Conservation (phyloP, 2,329 filamentous ascomycete genomes). For the Chaetomium olivaceum region DNA sequence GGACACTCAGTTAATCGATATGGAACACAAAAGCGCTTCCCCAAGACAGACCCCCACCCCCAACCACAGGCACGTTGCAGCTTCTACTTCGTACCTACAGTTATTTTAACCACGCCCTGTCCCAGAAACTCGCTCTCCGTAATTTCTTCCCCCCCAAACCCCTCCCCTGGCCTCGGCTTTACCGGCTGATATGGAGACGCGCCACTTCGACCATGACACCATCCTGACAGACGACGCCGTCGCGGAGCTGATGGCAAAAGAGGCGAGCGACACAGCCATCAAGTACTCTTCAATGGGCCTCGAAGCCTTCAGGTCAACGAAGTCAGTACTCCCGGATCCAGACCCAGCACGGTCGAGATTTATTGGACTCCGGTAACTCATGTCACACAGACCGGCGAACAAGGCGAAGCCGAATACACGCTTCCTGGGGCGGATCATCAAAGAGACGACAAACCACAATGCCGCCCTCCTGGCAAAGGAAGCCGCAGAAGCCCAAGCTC, state of each 20-base stretch:
- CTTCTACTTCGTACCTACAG: background rate
- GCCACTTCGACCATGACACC: conserved; percentile 42
- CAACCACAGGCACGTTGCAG: background rate
- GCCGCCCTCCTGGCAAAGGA: conserved; percentile 81
- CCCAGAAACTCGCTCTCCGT: background rate
- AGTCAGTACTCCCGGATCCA: conserved; percentile 43
- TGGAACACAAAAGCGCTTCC: background rate
- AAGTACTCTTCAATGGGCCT: conserved; percentile 75
- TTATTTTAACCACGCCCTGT: background rate
- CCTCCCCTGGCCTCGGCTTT: background rate
- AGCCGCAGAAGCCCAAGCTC: conserved; percentile 71
- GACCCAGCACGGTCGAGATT: background rate
- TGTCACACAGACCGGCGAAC: conserved; percentile 56
- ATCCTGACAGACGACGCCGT: conserved; percentile 74
- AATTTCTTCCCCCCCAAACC: background rate
- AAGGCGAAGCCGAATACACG: conserved; percentile 88
- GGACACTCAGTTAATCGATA: too few relatives aligned
- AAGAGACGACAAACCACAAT: conserved; percentile 87
- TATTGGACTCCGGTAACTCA: conserved; percentile 11
- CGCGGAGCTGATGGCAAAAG: conserved; percentile 73
- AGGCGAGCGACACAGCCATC: conserved; percentile 72
- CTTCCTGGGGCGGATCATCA: conserved; percentile 85
- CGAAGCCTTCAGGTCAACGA: conserved; percentile 58
- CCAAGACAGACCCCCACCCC: background rate
- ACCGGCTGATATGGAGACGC: conserved; percentile 9